Evolutionary conservation across 2,329 filamentous ascomycete genomes (phyloP).

Genomic region (Plectosphaerella sp.): DNA sequence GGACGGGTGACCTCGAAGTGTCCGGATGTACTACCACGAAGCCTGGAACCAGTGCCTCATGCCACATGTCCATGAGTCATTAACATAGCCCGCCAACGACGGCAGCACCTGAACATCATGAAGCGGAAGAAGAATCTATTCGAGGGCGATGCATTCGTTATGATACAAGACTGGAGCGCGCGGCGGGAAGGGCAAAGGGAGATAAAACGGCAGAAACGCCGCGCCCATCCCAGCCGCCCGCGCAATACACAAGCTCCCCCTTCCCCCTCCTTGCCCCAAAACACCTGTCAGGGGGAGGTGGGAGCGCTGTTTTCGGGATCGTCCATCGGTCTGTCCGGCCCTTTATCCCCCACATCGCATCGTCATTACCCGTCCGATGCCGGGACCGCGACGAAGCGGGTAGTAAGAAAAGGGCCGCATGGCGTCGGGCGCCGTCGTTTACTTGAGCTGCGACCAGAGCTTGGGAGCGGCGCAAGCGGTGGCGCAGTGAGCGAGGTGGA

Average conservation of each 20-base stretch:
- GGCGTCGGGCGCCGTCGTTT: constrained; percentile 34
- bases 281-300: not conserved
- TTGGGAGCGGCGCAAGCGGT: constrained; percentile 90
- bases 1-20: too few relatives aligned
- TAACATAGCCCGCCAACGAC: too few relatives aligned
- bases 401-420: not conserved
- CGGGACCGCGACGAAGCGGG: not conserved
- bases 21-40: too few relatives aligned
- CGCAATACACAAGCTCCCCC: not conserved
- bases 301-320: too few relatives aligned
- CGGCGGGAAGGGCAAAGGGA: not conserved
- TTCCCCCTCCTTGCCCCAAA: not conserved
- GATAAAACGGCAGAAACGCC: not conserved
- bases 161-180: constrained; percentile 1
- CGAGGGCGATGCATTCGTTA: constrained; percentile 3
- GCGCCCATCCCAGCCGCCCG: not conserved
- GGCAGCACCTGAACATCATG: too few relatives aligned
- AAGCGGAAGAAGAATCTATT: constrained; percentile 3
- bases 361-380: not conserved
- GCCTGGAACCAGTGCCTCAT: too few relatives aligned
- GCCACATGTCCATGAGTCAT: too few relatives aligned
- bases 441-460: constrained; percentile 91
- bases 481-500: constrained; percentile 97
- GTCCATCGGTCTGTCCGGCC: too few relatives aligned
- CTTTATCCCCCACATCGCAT: too few relatives aligned